Evolutionary conservation across 1,139 yeast genomes (phyloP), one percentile per base, ranked within the genome.

Genomic region (Protomyces lactucae-debilis): DNA sequence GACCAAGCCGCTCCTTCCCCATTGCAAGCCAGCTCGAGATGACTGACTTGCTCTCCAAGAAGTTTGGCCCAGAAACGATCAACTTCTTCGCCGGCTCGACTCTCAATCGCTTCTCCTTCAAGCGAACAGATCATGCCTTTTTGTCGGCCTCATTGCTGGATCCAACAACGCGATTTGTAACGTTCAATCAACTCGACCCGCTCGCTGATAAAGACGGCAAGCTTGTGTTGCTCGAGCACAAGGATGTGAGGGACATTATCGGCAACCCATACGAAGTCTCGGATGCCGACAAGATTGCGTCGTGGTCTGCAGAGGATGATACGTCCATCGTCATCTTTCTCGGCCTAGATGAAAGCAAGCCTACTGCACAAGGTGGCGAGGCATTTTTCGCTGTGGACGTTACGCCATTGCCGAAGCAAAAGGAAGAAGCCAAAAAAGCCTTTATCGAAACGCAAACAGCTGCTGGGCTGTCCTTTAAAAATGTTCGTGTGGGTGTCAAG

Each of bases 321-420:
- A 68, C 77, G 75, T 70, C 78, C 8, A 64, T 56, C 12, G 43
- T 63, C 18, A 48, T 65, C 36, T 65, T 53, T 25, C 57, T 65
- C n/a, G 67, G 67, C 16, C 45, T 32, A 18, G 64, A 61, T 32
- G 66, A 61, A 36, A 43, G 57, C 35, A 57, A 45, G 28, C 55
- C 54, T 3, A 51, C 61, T 16, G 55, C 46, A 5, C 87, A 87
- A 73, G 78, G 78, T 60, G 97, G 97, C 3, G 80, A 81, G 3
- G 91, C 97, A 0, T 83, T 84, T 70, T 91, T 83, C 76, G 96
- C 92, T 0, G 80, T 91, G 40, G 96, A 90, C 72, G 77, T 87
- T 52, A 77, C 86, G 3, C 71, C 73, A 2, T 63, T 66, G 52
- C 68, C 52, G 39, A 6, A 40, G 32, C 52, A 52, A 8, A n/a